These are phyloP conservation scores for Pestalotiopsis sp. DNA, from an alignment of 2,329 filamentous ascomycete genomes.

Conservation along the genomic window DNA sequence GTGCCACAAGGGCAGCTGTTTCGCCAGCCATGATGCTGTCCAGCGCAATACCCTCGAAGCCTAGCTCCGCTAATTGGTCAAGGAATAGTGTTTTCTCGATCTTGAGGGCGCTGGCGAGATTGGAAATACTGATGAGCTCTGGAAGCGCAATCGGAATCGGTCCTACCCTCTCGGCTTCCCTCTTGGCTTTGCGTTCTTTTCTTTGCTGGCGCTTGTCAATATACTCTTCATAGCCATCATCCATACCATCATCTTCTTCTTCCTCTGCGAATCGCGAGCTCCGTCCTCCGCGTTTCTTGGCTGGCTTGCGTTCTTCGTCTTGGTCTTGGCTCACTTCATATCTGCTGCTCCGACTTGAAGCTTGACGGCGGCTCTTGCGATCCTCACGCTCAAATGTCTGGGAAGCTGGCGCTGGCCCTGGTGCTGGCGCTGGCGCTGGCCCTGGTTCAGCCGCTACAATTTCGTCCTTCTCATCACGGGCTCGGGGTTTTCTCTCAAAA, in stretches of 20 bases:
- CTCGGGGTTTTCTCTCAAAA: not conserved
- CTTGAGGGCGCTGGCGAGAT: slow-evolving; percentile 74
- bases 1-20: slow-evolving; percentile 83
- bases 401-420: not conserved
- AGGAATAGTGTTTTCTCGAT: slow-evolving; percentile 73
- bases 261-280: not conserved
- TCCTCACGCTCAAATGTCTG: not conserved
- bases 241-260: slow-evolving; percentile 9
- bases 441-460: not conserved
- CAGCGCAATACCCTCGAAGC: slow-evolving; percentile 80
- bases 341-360: not conserved
- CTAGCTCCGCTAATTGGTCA: slow-evolving; percentile 75
- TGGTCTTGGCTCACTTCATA: slow-evolving; percentile 5
- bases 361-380: not conserved
- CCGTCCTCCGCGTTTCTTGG: slow-evolving; percentile 5
- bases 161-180: slow-evolving; percentile 33
- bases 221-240: slow-evolving; percentile 34
- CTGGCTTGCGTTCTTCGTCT: not conserved
- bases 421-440: not conserved
- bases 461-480: not conserved
- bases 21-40: slow-evolving; percentile 90
- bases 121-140: slow-evolving; percentile 86
- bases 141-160: slow-evolving; percentile 73
- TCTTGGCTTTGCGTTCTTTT: slow-evolving; percentile 40
- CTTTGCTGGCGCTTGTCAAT: slow-evolving; percentile 41